These are phyloP conservation scores for Hypoxylon fragiforme DNA, from an alignment of 495 filamentous ascomycete species.

Conservation along the genomic window DNA sequence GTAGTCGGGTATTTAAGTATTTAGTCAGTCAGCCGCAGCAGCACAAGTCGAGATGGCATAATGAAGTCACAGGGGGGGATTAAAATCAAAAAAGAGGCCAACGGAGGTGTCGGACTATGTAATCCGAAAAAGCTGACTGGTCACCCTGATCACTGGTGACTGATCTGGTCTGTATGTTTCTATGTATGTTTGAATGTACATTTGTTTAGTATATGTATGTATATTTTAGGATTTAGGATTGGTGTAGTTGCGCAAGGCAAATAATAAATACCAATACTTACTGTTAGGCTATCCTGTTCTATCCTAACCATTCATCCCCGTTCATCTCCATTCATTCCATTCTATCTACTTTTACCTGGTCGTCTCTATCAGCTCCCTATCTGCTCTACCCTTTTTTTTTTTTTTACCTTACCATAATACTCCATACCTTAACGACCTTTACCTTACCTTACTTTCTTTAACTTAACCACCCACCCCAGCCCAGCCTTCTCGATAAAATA, in stretches of 20 bases:
- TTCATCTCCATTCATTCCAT: too few species aligned
- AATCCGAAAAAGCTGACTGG: constrained; percentile 30
- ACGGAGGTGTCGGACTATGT: constrained; percentile 30
- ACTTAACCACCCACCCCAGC: constrained; percentile 3
- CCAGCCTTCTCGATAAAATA: constrained; percentile 23
- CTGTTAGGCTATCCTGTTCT: neutral
- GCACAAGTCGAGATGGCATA: constrained; percentile 20
- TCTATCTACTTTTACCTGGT: too few species aligned
- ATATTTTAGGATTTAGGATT: constrained; percentile 2
- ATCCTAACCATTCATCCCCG: too few species aligned
- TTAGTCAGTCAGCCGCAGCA: constrained; percentile 17
- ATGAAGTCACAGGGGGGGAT: constrained; percentile 31
- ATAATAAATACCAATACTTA: constrained; percentile 3
- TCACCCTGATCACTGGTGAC: neutral
- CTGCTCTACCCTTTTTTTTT: too few species aligned
- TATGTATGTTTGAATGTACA: neutral
- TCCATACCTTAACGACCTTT: neutral
- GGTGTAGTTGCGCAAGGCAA: constrained; percentile 7
- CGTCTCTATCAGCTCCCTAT: too few species aligned
- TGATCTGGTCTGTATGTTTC: neutral
- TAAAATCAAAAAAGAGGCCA: constrained; percentile 3
- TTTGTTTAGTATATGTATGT: neutral
- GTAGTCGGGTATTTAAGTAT: neutral
- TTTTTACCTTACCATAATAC: too few species aligned
- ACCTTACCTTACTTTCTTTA: neutral